phyloP scores from a whole-genome alignment of 2,329 filamentous ascomycete genomes.

The Phaeosphaeriaceae sp. region DNA sequence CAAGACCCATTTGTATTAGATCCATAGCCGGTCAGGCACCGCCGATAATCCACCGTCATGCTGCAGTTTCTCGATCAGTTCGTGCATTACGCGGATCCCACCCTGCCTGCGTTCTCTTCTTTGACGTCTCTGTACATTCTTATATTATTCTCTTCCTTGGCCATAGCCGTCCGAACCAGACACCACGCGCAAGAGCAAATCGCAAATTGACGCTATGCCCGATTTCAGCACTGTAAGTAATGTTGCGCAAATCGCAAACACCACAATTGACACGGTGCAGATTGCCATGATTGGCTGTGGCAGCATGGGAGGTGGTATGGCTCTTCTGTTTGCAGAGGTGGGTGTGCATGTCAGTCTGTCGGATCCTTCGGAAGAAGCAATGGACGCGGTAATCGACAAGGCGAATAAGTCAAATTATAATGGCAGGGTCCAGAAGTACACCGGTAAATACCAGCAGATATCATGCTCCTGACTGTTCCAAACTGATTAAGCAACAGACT shows the following conservation, averaged over 20 bases:
- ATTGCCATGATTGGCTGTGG: constrained; percentile 66
- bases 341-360: constrained; percentile 62
- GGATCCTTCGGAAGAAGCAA: constrained; percentile 59
- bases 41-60: constrained; percentile 18
- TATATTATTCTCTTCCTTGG: constrained; percentile 31
- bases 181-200: constrained; percentile 15
- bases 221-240: constrained; percentile 35
- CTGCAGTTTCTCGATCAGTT: constrained; percentile 36
- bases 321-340: constrained; percentile 65
- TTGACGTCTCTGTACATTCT: constrained; percentile 38
- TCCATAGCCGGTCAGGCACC: background rate
- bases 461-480: background rate
- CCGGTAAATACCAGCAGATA: constrained; percentile 20
- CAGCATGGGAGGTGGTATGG: constrained; percentile 67
- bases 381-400: constrained; percentile 53
- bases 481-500: constrained; percentile 46
- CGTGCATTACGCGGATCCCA: constrained; percentile 39
- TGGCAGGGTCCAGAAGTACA: constrained; percentile 49
- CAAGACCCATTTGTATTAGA: constrained; percentile 1
- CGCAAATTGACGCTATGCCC: constrained; percentile 18
- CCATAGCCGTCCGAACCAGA: constrained; percentile 33
- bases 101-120: constrained; percentile 38
- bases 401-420: constrained; percentile 51
- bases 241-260: background rate
- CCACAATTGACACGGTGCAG: constrained; percentile 35